These are phyloP conservation scores for Citrus maxima DNA, from an alignment of 345 rosid species.

Conservation along the genomic window DNA sequence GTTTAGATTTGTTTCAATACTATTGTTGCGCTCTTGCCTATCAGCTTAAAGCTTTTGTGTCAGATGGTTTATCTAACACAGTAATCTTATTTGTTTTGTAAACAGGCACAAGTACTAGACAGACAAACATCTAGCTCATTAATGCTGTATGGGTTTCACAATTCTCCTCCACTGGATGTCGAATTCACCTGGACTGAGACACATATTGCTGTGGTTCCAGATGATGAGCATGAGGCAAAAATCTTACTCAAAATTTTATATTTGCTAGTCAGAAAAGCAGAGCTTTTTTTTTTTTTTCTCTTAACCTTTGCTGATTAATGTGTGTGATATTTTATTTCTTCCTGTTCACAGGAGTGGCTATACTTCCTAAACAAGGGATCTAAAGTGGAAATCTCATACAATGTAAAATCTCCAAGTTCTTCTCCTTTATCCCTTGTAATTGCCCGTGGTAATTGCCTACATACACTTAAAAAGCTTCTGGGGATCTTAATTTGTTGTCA, in stretches of 20 bases:
- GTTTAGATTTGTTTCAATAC: too few relatives aligned
- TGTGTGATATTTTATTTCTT: neutral
- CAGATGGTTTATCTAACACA: too few relatives aligned
- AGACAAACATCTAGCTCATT: constrained; percentile 29
- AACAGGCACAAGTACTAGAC: constrained; percentile 37
- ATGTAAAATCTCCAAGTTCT: constrained; percentile 32
- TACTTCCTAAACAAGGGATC: constrained; percentile 55
- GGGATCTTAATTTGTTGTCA: neutral
- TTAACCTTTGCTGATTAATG: neutral
- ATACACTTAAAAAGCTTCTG: neutral
- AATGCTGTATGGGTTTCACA: constrained; percentile 39
- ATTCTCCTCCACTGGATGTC: constrained; percentile 42
- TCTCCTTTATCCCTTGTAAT: constrained; percentile 49
- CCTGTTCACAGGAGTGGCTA: constrained; percentile 47
- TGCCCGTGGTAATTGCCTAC: constrained; percentile 39
- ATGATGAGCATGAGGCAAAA: constrained; percentile 43
- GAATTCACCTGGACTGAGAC: constrained; percentile 41
- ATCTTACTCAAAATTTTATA: neutral
- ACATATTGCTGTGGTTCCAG: constrained; percentile 28
- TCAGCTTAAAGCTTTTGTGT: too few relatives aligned
- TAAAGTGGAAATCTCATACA: constrained; percentile 38
- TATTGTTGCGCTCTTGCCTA: too few relatives aligned
- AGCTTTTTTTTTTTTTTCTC: neutral
- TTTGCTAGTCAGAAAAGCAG: neutral
- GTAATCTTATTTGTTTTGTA: constrained; percentile 8